Conservation (phyloP, 2,329 filamentous ascomycete genomes). For the Macrophomina phaseolina region DNA sequence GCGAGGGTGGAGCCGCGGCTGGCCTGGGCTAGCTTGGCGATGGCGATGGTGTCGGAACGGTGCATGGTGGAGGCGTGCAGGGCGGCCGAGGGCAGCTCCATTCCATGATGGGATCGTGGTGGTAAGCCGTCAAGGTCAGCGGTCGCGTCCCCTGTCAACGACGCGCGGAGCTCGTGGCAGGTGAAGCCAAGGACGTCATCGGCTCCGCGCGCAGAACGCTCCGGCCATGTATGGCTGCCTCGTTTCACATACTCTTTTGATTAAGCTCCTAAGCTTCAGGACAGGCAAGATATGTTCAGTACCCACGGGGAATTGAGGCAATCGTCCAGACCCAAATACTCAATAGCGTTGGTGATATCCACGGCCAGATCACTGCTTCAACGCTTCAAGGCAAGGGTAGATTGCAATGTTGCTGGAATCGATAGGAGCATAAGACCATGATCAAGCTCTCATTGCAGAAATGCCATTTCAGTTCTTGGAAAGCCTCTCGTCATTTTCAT, state of each 20-base stretch:
- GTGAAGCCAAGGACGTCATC: slow-evolving; percentile 26
- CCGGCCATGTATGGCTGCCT: neutral
- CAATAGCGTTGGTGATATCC: too few species aligned
- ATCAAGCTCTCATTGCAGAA: neutral
- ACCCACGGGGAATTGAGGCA: too few species aligned
- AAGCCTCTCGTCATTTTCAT: neutral
- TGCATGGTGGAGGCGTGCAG: slow-evolving; percentile 18
- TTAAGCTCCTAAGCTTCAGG: too few species aligned
- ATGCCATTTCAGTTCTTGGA: neutral
- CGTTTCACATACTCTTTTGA: neutral
- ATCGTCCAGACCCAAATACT: too few species aligned
- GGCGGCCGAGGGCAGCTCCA: slow-evolving; percentile 5
- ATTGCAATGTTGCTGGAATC: neutral
- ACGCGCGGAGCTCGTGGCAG: slow-evolving; percentile 2
- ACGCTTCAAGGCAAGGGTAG: too few species aligned
- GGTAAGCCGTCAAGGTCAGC: neutral
- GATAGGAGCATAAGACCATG: neutral
- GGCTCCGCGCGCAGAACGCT: slow-evolving; percentile 10
- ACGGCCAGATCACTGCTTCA: too few species aligned
- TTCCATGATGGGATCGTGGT: slow-evolving; percentile 2
- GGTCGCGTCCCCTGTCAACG: slow-evolving; percentile 8
- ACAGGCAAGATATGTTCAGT: too few species aligned
- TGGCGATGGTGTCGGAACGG: slow-evolving; percentile 11
- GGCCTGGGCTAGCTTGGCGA: slow-evolving; percentile 22
- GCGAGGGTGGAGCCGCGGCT: slow-evolving; percentile 24